Conservation (phyloP, 192 early-diverging fungal species). For the Linnemannia schmuckeri region DNA sequence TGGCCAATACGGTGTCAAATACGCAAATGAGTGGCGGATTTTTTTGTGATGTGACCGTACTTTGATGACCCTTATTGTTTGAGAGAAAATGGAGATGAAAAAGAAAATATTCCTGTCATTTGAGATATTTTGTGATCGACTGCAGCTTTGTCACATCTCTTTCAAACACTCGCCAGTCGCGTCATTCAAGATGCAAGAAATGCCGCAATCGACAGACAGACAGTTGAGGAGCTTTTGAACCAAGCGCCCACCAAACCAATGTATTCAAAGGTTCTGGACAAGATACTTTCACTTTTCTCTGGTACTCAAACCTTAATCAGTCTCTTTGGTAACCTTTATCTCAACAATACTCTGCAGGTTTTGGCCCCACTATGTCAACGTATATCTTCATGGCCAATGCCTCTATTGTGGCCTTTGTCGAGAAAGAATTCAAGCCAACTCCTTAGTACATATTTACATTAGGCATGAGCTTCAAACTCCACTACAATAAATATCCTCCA, state of each 20-base stretch:
- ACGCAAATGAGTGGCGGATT: no score
- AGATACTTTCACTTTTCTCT: conserved; percentile 16
- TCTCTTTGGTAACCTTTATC: conserved; percentile 22
- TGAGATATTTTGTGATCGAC: no score
- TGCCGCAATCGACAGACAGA: conserved; percentile 19
- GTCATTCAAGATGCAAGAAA: conserved; percentile 34
- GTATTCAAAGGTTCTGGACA: conserved; percentile 16
- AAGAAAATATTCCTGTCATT: no score
- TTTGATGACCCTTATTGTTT: no score
- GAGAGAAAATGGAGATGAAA: no score
- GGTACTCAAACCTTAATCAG: conserved; percentile 14
- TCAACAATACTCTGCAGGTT: conserved; percentile 22
- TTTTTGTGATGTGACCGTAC: no score
- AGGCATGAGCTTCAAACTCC: neutral
- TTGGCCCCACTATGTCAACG: conserved; percentile 24
- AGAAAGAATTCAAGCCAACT: conserved; percentile 8
- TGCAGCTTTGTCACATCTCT: conserved; percentile 13
- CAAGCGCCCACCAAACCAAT: conserved; percentile 21
- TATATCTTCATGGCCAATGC: conserved; percentile 32
- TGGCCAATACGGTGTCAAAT: no score
- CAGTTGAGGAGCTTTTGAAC: conserved; percentile 12
- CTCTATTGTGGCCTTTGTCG: conserved; percentile 27
- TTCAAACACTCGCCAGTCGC: conserved; percentile 25
- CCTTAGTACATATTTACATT: conserved; percentile 15
- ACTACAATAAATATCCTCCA: no score